A percentile compares a stretch with the other conserved stretches of the same genome.
These are phyloP conservation scores for Phytomonas francai DNA, from an alignment of 208 protist genomes.

Conservation along the genomic window DNA sequence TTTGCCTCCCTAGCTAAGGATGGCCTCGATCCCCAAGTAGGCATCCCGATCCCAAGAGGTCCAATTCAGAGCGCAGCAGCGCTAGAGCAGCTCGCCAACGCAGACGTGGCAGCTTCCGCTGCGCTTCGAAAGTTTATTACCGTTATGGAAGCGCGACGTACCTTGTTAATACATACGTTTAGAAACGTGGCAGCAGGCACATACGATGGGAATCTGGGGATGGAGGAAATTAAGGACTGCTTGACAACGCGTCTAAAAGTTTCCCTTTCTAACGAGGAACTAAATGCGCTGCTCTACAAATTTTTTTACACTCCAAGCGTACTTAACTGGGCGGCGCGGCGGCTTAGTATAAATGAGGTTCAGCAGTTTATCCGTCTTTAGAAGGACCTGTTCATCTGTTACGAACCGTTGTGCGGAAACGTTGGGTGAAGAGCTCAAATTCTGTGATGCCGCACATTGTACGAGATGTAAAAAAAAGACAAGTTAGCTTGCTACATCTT, in stretches of 20 bases:
- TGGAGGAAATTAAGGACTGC: slow-evolving; percentile 60
- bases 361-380: slow-evolving; percentile 48
- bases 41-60: slow-evolving; percentile 19
- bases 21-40: slow-evolving; percentile 15
- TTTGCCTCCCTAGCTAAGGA: slow-evolving; percentile 19
- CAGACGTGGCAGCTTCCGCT: slow-evolving; percentile 11
- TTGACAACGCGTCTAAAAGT: slow-evolving; percentile 49
- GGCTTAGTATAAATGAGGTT: slow-evolving; percentile 63
- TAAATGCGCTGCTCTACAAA: slow-evolving; percentile 71
- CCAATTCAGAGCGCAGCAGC: slow-evolving; percentile 38
- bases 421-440: background rate
- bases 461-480: slow-evolving; percentile 7
- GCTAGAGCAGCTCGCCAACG: slow-evolving; percentile 18
- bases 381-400: background rate
- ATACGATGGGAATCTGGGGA: slow-evolving; percentile 74
- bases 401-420: background rate
- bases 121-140: slow-evolving; percentile 69
- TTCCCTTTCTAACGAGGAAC: slow-evolving; percentile 56
- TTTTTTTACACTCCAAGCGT: slow-evolving; percentile 67
- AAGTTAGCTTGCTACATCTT: background rate
- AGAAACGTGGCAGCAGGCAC: slow-evolving; percentile 34
- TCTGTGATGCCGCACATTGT: background rate
- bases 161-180: slow-evolving; percentile 67
- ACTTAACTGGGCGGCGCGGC: slow-evolving; percentile 52
- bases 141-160: slow-evolving; percentile 61